Evolutionary conservation across 257 asterid genomes (phyloP).

Genomic region (Capsicum chinense): DNA sequence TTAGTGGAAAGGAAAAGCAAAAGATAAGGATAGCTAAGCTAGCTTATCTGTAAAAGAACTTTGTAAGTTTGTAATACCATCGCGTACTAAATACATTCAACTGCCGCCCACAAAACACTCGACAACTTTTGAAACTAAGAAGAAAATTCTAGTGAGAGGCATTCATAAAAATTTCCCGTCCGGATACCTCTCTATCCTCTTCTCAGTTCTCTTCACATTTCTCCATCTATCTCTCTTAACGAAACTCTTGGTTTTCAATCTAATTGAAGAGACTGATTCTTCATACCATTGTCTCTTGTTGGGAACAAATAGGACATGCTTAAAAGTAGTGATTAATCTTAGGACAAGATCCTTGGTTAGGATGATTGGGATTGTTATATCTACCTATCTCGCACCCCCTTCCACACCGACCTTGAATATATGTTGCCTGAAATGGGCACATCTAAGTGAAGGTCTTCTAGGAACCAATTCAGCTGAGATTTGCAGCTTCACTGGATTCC

Average conservation of each 20-base stretch:
- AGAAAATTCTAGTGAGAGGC: not conserved
- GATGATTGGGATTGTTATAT: slow-evolving; percentile 22
- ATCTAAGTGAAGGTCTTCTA: not conserved
- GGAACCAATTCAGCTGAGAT: not conserved
- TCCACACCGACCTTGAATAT: not conserved
- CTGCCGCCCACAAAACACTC: not conserved
- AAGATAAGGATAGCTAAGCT: not conserved
- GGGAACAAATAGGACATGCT: not conserved
- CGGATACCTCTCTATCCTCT: not conserved
- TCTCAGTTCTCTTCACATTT: not conserved
- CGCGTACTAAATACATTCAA: not conserved
- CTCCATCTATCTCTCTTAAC: not conserved
- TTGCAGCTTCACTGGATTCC: not conserved
- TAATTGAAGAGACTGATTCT: not conserved
- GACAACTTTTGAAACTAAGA: not conserved
- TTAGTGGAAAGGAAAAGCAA: not conserved
- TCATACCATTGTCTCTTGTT: not conserved
- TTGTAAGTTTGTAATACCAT: not conserved
- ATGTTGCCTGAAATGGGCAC: not conserved
- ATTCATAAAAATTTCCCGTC: not conserved
- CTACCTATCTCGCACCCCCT: not conserved
- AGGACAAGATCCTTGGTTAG: not conserved
- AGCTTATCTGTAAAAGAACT: not conserved
- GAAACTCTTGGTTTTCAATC: not conserved
- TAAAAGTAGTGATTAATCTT: not conserved